phyloP scores from a whole-genome alignment of 1,284 basidiomycete species.

The Dichomitus squalens region DNA sequence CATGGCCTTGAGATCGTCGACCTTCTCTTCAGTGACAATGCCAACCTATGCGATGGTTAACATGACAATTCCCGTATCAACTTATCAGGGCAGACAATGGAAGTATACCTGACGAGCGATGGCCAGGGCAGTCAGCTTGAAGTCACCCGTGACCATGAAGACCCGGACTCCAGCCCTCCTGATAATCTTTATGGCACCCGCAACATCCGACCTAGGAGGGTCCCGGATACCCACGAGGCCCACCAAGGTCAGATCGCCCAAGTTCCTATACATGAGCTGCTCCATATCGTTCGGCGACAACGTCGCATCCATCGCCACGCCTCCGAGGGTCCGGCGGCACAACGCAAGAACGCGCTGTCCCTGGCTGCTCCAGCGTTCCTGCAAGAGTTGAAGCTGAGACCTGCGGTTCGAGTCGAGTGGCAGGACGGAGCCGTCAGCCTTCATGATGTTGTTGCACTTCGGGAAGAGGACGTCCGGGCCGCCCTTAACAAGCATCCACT shows the following conservation, averaged over 20 bases:
- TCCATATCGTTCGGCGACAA: conserved; percentile 40
- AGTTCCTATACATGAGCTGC: conserved; percentile 38
- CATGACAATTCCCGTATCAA: no score
- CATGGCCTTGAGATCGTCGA: conserved; percentile 45
- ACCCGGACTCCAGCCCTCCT: conserved; percentile 66
- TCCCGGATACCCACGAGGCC: conserved; percentile 69
- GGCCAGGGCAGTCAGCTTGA: conserved; percentile 54
- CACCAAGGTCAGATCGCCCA: conserved; percentile 54
- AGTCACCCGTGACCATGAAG: conserved; percentile 73
- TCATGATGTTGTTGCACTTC: conserved; percentile 44
- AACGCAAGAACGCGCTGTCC: conserved; percentile 66
- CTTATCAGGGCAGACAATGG: conserved; percentile 35
- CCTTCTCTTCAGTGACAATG: conserved; percentile 52
- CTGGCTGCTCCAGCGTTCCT: conserved; percentile 54
- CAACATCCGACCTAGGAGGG: conserved; percentile 62
- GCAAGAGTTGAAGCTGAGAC: conserved; percentile 38
- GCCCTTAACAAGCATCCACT: conserved; percentile 54
- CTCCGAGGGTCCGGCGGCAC: conserved; percentile 37
- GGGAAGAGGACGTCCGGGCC: conserved; percentile 62
- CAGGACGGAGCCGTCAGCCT: conserved; percentile 37
- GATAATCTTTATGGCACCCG: conserved; percentile 49
- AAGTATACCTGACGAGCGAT: conserved; percentile 61
- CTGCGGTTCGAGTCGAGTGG: conserved; percentile 36
- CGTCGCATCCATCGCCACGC: conserved; percentile 28
- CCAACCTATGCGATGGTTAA: conserved; percentile 51